Evolutionary conservation across 345 rosid species (phyloP).

Genomic region (Populus tremula): DNA sequence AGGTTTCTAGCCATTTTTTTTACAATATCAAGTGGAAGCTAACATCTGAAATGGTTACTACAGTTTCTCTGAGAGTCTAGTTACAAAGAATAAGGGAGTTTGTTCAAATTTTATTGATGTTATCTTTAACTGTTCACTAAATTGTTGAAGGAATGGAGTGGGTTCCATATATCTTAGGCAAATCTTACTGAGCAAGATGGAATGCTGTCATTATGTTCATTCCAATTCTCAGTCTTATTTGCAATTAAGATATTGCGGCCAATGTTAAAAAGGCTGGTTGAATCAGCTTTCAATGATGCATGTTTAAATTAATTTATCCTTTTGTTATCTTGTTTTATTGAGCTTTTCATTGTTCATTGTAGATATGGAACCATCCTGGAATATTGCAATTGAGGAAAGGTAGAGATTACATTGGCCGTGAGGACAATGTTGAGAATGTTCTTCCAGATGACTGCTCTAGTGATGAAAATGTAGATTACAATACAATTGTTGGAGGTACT

Average conservation of each 20-base stretch:
- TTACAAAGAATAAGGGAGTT: no score
- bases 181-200: no score
- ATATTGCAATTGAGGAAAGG: constrained; percentile 87
- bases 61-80: no score
- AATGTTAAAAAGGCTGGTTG: background rate
- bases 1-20: no score
- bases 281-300: background rate
- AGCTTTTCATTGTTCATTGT: constrained; percentile 25
- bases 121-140: no score
- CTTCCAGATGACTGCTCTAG: constrained; percentile 86
- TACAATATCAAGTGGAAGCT: no score
- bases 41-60: no score
- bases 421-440: constrained; percentile 68
- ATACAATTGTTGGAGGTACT: constrained; percentile 71
- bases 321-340: constrained; percentile 6
- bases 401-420: constrained; percentile 53
- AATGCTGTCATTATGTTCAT: no score
- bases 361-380: constrained; percentile 99
- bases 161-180: no score
- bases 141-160: no score
- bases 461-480: constrained; percentile 85
- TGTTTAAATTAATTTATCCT: background rate
- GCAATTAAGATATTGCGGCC: background rate
- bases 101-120: no score
- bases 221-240: no score